A percentile compares a stretch with the other conserved stretches of the same genome.
phyloP scores from a whole-genome alignment of 352 stramenopile genomes.

The Phytophthora gonapodyides region DNA sequence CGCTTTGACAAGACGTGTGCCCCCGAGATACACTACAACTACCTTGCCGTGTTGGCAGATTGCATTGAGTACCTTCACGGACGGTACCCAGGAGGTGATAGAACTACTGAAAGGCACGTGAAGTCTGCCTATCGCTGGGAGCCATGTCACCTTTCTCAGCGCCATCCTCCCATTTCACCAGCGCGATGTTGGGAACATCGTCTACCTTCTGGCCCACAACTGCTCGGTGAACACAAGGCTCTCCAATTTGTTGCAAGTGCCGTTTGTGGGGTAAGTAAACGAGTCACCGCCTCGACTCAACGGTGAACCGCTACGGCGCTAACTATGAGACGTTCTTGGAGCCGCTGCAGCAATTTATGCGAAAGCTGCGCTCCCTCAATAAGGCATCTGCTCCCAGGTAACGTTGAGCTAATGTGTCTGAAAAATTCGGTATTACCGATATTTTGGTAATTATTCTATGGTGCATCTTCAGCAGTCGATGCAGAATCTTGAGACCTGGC shows the following conservation, averaged over 20 bases:
- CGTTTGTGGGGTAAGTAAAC: conserved; percentile 2
- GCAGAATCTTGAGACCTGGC: no score
- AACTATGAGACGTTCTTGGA: neutral
- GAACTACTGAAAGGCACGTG: no score
- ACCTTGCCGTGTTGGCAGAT: no score
- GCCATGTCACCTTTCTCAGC: conserved; percentile 5
- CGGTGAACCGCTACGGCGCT: neutral
- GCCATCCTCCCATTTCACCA: neutral
- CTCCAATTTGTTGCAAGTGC: neutral
- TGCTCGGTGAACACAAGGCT: neutral
- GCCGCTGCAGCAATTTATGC: neutral
- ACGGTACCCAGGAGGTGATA: no score
- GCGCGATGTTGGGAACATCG: neutral
- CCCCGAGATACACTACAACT: no score
- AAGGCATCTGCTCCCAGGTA: no score
- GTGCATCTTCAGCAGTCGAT: no score
- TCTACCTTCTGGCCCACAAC: neutral
- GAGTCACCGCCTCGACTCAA: conserved; percentile 1
- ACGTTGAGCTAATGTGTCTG: no score
- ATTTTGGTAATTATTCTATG: neutral
- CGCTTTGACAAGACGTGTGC: no score
- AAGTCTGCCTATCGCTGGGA: no score
- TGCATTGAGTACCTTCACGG: no score
- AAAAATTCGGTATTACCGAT: no score
- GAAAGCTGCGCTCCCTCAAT: conserved; percentile 8